Conservation (phyloP, 106 monocot genomes). For the Xerophyta viscosa region DNA sequence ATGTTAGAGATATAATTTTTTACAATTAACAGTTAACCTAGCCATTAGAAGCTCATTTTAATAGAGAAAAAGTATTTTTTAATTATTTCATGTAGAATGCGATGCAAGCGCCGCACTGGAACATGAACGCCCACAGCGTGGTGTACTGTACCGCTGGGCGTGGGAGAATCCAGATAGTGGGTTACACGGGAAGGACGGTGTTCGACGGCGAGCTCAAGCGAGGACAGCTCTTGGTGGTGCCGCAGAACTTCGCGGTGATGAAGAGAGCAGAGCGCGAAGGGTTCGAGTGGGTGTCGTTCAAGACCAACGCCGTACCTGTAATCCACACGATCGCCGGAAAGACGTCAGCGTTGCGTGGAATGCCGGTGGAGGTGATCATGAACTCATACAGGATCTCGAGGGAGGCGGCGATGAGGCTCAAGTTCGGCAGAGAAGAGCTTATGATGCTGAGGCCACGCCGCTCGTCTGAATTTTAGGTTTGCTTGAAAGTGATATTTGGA, state of each 20-base stretch:
- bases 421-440: conserved; percentile 17
- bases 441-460: conserved; percentile 6
- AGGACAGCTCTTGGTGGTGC: conserved; percentile 22
- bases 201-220: conserved; percentile 13
- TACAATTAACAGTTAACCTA: too few relatives aligned
- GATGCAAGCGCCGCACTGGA: conserved; percentile 24
- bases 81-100: conserved; percentile 19
- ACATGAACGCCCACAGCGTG: conserved; percentile 33
- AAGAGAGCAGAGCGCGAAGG: conserved; percentile 18
- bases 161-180: conserved; percentile 17
- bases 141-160: conserved; percentile 13
- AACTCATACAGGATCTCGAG: conserved; percentile 17
- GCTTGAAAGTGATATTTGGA: too few relatives aligned
- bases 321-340: conserved; percentile 16
- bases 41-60: too few relatives aligned
- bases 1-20: too few relatives aligned
- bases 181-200: conserved; percentile 1
- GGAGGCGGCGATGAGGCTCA: conserved; percentile 14
- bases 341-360: conserved; percentile 15
- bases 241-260: conserved; percentile 25
- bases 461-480: neutral
- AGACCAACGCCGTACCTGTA: conserved; percentile 10
- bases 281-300: conserved; percentile 30
- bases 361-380: conserved; percentile 17
- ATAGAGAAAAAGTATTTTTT: too few relatives aligned